Conservation (phyloP, 495 filamentous ascomycete genomes). For the Neurospora terricola region DNA sequence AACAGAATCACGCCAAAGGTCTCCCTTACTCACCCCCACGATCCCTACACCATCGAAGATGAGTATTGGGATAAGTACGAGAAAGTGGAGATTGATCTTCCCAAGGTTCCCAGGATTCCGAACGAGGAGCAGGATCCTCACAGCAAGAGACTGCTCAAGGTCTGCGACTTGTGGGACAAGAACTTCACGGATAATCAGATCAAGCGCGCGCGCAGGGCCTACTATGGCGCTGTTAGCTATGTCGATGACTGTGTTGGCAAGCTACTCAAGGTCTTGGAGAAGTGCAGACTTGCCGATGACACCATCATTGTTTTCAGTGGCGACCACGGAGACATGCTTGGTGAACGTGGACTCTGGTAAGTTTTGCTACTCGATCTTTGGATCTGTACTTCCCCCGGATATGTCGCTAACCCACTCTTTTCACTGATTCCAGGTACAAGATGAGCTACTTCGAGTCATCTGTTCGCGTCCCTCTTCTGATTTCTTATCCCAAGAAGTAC, state of each 20-base stretch:
- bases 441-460: conserved; percentile 86
- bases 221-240: conserved; percentile 82
- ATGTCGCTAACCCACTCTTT: not conserved
- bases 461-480: conserved; percentile 69
- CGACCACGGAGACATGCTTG: conserved; percentile 89
- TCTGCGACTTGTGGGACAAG: conserved; percentile 69
- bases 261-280: conserved; percentile 59
- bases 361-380: not conserved
- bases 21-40: conserved; percentile 84
- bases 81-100: conserved; percentile 71
- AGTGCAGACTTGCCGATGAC: conserved; percentile 65
- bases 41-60: conserved; percentile 80
- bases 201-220: conserved; percentile 67
- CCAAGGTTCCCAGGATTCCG: conserved; percentile 55
- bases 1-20: conserved; percentile 30
- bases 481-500: conserved; percentile 61
- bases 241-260: conserved; percentile 81
- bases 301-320: conserved; percentile 82
- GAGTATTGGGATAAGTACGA: conserved; percentile 88
- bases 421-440: conserved; percentile 53
- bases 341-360: conserved; percentile 72
- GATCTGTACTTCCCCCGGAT: not conserved
- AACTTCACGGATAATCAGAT: conserved; percentile 71
- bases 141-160: conserved; percentile 67
- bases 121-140: conserved; percentile 74